phyloP scores from a whole-genome alignment of 495 filamentous ascomycete species.

The Neohortaea acidophila region DNA sequence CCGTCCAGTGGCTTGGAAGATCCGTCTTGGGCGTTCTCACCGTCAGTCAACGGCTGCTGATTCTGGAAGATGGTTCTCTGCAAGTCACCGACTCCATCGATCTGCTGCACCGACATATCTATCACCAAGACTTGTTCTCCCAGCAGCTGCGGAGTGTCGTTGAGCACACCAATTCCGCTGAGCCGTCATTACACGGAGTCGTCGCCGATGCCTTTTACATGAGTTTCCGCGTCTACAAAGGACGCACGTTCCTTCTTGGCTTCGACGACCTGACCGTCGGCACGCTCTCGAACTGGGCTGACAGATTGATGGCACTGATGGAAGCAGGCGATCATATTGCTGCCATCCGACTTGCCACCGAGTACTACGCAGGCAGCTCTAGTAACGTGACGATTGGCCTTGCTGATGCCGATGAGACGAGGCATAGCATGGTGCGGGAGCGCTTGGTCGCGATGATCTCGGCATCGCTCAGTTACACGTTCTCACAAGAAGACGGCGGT shows the following conservation, averaged over 20 bases:
- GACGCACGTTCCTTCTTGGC: conserved; percentile 77
- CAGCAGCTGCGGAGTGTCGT: conserved; percentile 68
- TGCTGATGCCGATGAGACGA: conserved; percentile 61
- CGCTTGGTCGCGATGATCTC: conserved; percentile 88
- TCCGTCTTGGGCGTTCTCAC: conserved; percentile 86
- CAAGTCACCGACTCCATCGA: conserved; percentile 88
- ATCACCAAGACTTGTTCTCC: conserved; percentile 77
- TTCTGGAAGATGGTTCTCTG: conserved; percentile 79
- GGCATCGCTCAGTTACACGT: conserved; percentile 82
- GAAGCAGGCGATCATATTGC: conserved; percentile 86
- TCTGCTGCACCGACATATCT: conserved; percentile 79
- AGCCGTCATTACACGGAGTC: conserved; percentile 81
- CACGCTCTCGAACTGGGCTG: conserved; percentile 93
- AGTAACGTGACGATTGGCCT: conserved; percentile 88
- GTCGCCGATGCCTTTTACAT: conserved; percentile 96
- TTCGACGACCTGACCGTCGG: conserved; percentile 82
- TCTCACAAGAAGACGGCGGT: conserved; percentile 36
- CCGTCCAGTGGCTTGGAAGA: conserved; percentile 89
- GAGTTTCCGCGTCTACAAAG: conserved; percentile 92
- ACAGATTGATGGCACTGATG: conserved; percentile 87
- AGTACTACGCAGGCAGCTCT: conserved; percentile 75
- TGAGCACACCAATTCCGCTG: conserved; percentile 75
- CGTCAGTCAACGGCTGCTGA: conserved; percentile 80
- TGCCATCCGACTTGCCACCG: conserved; percentile 77
- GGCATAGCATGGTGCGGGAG: conserved; percentile 73